Evolutionary conservation across 306 rosid species (phyloP), one percentile per base, ranked within the genome.

Genomic region (Pyrus communis): DNA sequence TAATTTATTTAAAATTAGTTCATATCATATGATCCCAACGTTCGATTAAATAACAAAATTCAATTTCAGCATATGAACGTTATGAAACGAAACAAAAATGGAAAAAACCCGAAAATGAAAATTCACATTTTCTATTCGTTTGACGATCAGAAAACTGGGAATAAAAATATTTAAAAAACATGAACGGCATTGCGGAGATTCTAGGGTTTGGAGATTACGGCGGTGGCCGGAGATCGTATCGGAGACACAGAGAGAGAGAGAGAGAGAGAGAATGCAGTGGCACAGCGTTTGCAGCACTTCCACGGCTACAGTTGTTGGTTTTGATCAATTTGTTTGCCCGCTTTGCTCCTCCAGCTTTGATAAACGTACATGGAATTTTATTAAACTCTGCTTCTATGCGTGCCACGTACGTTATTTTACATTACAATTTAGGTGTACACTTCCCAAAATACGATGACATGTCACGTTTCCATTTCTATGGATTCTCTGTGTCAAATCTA

Each of bases 241-340:
- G 46, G 51, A 54, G 60, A 21, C 55, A 17, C 7, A 49, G 9
- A 49, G 77, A 49, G 54, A 49, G 54, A 76, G 77, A 49, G 54
- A 49, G 55, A 71, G 77, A 76, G 43, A 76, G 77, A 58, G 25
- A 76, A n/a, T 30, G 62, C 22, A 14, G 51, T 68, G 71, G 55
- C 55, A 51, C 55, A 51, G 55, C 55, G 55, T 51, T 19, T 30
- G 54, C 75, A 66, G 49, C 74, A 43, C 58, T 59, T 27, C 15
- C 60, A 10, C 67, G 21, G 49, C 49, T 35, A 66, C 70, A 35
- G 49, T 21, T 10, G 33, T 18, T 38, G 65, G 67, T 33, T 62
- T 21, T 54, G 82, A 84, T 82, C 21, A 77, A 83, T 71, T 15
- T 15, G 5, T 51, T 79, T 85, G 42, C 85, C 85, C 73, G 64